These are phyloP conservation scores for Penicillium daleae DNA, from an alignment of 495 filamentous ascomycete genomes.

Conservation along the genomic window DNA sequence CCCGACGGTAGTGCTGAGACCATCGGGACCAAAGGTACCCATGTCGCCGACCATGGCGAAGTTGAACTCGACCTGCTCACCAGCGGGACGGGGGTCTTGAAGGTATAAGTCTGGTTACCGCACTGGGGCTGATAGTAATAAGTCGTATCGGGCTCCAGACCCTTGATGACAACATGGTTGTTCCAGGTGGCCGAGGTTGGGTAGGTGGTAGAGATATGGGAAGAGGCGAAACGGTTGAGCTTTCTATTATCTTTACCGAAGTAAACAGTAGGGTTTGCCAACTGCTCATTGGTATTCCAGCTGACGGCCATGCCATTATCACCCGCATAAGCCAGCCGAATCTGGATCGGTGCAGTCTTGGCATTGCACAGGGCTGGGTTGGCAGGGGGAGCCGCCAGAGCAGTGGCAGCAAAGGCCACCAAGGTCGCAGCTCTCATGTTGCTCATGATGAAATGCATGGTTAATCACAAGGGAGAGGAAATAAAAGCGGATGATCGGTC, in stretches of 20 bases:
- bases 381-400: background rate
- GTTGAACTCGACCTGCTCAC: conserved; percentile 3
- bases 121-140: conserved; percentile 7
- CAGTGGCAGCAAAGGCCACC: background rate
- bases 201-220: conserved; percentile 1
- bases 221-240: background rate
- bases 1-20: background rate
- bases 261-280: background rate
- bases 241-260: background rate
- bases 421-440: background rate
- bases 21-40: background rate
- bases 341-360: background rate
- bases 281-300: background rate
- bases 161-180: background rate
- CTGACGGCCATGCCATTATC: background rate
- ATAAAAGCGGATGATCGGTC: background rate
- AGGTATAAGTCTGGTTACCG: conserved; percentile 1
- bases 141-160: conserved; percentile 1
- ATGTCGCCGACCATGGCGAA: background rate
- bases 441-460: background rate
- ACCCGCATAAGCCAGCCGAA: background rate
- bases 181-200: conserved; percentile 3
- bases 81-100: background rate
- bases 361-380: background rate
- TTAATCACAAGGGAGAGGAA: background rate